Percentiles rank a stretch among this genome's conserved stretches.
phyloP scores from a whole-genome alignment of 73 alveolate species.

The Paraurostyla sp. region DNA sequence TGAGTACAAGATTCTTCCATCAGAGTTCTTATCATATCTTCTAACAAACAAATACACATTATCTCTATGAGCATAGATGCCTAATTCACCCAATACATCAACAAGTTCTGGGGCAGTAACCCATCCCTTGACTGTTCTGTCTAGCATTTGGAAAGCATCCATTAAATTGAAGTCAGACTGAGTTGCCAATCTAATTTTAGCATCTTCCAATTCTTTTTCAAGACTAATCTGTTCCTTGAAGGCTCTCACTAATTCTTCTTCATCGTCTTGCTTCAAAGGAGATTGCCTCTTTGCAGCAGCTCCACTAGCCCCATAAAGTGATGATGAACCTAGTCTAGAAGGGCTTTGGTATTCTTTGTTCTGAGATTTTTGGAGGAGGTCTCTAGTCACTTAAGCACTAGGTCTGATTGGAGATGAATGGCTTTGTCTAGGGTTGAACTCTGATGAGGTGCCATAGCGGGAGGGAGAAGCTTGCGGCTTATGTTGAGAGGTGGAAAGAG shows the following conservation, averaged over 20 bases:
- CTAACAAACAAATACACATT: slow-evolving; percentile 47
- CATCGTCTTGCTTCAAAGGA: slow-evolving; percentile 54
- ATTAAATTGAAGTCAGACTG: slow-evolving; percentile 71
- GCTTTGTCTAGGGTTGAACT: not conserved
- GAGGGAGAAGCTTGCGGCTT: not conserved
- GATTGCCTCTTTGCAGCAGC: not conserved
- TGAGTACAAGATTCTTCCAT: slow-evolving; percentile 70
- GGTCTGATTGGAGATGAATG: slow-evolving; percentile 22
- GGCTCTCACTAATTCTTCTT: slow-evolving; percentile 69
- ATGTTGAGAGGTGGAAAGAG: not conserved
- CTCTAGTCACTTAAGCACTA: slow-evolving; percentile 13
- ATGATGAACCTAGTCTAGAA: slow-evolving; percentile 11
- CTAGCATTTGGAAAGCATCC: slow-evolving; percentile 75
- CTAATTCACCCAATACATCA: slow-evolving; percentile 51
- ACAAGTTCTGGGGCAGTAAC: slow-evolving; percentile 60
- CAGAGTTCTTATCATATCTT: slow-evolving; percentile 66
- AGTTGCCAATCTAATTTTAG: slow-evolving; percentile 60
- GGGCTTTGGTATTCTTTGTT: slow-evolving; percentile 19
- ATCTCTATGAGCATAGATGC: slow-evolving; percentile 50
- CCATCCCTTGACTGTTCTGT: slow-evolving; percentile 70
- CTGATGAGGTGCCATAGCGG: not conserved
- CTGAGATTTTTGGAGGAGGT: not conserved
- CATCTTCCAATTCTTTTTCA: slow-evolving; percentile 72
- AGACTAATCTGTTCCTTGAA: slow-evolving; percentile 55
- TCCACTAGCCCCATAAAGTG: too few relatives aligned